A percentile compares a stretch with the other conserved stretches of the same genome.
Conservation (phyloP, 805 yeast species). For the Alloascoidea africana region DNA sequence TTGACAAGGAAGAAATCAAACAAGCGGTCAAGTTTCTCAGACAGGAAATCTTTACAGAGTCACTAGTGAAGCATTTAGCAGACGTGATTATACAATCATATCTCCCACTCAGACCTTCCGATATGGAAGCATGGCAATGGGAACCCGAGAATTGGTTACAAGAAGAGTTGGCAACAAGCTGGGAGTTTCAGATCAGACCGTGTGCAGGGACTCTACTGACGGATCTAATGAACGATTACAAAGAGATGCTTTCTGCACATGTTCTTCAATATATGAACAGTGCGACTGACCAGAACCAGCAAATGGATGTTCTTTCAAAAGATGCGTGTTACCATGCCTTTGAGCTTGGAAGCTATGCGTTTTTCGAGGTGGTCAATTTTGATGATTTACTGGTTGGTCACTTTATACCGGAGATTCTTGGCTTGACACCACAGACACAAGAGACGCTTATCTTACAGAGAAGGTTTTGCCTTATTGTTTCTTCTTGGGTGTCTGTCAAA, state of each 20-base stretch:
- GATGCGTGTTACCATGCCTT: slow-evolving; percentile 78
- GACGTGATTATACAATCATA: slow-evolving; percentile 61
- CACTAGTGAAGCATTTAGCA: slow-evolving; percentile 39
- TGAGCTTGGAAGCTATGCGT: slow-evolving; percentile 56
- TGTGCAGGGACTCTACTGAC: slow-evolving; percentile 80
- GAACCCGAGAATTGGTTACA: slow-evolving; percentile 93
- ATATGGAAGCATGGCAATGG: slow-evolving; percentile 63
- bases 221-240: slow-evolving; percentile 52
- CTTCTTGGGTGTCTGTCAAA: slow-evolving; percentile 67
- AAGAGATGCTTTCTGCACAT: slow-evolving; percentile 35
- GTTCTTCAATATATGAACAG: slow-evolving; percentile 42
- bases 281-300: slow-evolving; percentile 18
- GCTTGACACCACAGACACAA: slow-evolving; percentile 24
- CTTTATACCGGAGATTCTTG: slow-evolving; percentile 65
- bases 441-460: slow-evolving; percentile 54
- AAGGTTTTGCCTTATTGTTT: slow-evolving; percentile 59
- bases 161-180: slow-evolving; percentile 61
- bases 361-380: slow-evolving; percentile 53
- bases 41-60: slow-evolving; percentile 40
- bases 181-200: slow-evolving; percentile 75
- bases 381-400: slow-evolving; percentile 42
- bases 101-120: slow-evolving; percentile 56
- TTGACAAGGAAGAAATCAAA: slow-evolving; percentile 49
- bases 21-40: slow-evolving; percentile 38
- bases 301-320: slow-evolving; percentile 42